These are phyloP conservation scores for Tetracentron sinense DNA, from an alignment of 164 flowering plant species.

Conservation along the genomic window DNA sequence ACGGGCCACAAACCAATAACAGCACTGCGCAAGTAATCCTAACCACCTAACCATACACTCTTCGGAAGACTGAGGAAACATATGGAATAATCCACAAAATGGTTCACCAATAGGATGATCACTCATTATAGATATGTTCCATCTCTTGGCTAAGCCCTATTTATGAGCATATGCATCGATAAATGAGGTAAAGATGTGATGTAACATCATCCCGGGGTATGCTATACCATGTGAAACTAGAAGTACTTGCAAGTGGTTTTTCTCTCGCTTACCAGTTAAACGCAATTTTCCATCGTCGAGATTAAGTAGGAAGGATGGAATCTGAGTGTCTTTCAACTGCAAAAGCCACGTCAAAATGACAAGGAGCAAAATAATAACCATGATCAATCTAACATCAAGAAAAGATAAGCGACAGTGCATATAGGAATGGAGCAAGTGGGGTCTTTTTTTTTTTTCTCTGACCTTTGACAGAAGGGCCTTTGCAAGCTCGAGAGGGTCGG, in stretches of 20 bases:
- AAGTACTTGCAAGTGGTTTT: neutral
- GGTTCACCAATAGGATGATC: neutral
- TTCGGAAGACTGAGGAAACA: too few species aligned
- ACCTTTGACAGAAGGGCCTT: slow-evolving; percentile 43
- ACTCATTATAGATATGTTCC: too few species aligned
- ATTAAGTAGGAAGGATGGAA: slow-evolving; percentile 43
- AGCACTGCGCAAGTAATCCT: too few species aligned
- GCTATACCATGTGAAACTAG: neutral
- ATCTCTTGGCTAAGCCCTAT: too few species aligned
- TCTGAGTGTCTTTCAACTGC: slow-evolving; percentile 45
- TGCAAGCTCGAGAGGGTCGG: slow-evolving; percentile 44
- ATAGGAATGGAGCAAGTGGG: neutral
- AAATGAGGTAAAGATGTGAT: slow-evolving; percentile 1
- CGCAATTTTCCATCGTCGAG: slow-evolving; percentile 32
- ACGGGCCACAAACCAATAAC: too few species aligned
- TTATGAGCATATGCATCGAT: neutral
- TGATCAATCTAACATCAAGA: neutral
- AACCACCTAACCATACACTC: too few species aligned
- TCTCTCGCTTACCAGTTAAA: slow-evolving; percentile 31
- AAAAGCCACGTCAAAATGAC: slow-evolving; percentile 8
- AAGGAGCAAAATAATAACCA: neutral
- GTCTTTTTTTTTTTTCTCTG: too few species aligned
- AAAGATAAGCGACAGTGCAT: neutral
- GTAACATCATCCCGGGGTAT: too few species aligned
- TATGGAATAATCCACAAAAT: too few species aligned